These are phyloP conservation scores for Entophlyctis luteolus DNA, from an alignment of 192 early-diverging fungal genomes.

Conservation along the genomic window DNA sequence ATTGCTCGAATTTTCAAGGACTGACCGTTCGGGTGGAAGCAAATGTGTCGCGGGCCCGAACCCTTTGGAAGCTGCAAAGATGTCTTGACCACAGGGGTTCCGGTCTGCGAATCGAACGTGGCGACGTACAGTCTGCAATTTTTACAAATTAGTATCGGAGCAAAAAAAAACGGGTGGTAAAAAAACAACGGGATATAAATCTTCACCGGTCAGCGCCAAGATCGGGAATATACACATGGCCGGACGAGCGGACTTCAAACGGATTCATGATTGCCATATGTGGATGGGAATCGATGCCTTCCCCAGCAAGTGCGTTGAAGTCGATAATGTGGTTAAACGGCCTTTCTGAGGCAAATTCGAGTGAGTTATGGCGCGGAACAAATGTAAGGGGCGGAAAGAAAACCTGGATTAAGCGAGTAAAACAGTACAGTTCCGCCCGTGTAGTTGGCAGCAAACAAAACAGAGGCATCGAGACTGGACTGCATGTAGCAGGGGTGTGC, in stretches of 20 bases:
- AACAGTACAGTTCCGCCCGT: not conserved
- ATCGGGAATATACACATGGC: not conserved
- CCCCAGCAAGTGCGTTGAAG: not conserved
- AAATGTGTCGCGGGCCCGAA: conserved; percentile 9
- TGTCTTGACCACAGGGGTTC: not conserved
- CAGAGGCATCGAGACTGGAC: not conserved
- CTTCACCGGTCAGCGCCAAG: conserved; percentile 1
- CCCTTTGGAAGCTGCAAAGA: not conserved
- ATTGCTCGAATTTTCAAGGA: not conserved
- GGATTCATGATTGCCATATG: conserved; percentile 11
- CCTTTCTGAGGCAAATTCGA: not conserved
- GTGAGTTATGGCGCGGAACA: not conserved
- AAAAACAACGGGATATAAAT: too few species aligned
- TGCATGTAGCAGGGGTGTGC: conserved; percentile 10
- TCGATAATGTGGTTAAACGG: not conserved
- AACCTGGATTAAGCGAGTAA: not conserved
- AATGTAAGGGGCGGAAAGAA: not conserved
- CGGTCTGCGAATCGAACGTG: not conserved
- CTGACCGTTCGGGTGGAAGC: conserved; percentile 4
- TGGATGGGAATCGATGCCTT: not conserved
- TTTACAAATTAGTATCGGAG: not conserved
- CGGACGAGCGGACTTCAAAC: not conserved
- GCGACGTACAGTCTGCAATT: not conserved
- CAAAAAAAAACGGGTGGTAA: not conserved
- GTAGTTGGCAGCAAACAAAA: conserved; percentile 5